These are phyloP conservation scores for Hypomyces perniciosus DNA, from an alignment of 2,329 filamentous ascomycete genomes.

Conservation along the genomic window DNA sequence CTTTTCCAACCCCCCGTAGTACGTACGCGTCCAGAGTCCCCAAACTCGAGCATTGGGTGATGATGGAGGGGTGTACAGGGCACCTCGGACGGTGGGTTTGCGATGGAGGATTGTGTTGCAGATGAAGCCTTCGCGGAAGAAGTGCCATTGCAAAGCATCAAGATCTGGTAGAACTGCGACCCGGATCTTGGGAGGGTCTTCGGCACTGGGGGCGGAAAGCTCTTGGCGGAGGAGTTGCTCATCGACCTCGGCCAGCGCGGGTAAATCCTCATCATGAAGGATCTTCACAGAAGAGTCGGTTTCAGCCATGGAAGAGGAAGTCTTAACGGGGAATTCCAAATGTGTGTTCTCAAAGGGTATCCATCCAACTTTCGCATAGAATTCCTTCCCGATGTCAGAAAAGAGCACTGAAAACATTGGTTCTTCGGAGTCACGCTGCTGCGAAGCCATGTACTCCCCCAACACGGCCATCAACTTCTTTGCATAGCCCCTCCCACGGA, in stretches of 20 bases:
- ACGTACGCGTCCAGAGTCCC: slow-evolving; percentile 67
- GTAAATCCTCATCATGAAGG: slow-evolving; percentile 56
- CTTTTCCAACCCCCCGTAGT: slow-evolving; percentile 49
- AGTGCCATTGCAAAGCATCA: slow-evolving; percentile 51
- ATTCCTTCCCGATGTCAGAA: slow-evolving; percentile 79
- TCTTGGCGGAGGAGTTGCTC: slow-evolving; percentile 53
- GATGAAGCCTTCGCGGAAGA: slow-evolving; percentile 72
- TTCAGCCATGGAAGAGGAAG: slow-evolving; percentile 22
- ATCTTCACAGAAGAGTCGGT: slow-evolving; percentile 26
- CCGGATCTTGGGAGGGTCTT: slow-evolving; percentile 23
- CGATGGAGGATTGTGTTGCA: slow-evolving; percentile 53
- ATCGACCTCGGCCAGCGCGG: slow-evolving; percentile 57
- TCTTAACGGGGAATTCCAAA: slow-evolving; percentile 47
- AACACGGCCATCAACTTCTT: slow-evolving; percentile 67
- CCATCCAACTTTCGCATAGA: slow-evolving; percentile 77
- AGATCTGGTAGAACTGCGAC: slow-evolving; percentile 28
- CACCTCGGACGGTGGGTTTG: slow-evolving; percentile 61
- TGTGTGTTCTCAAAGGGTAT: slow-evolving; percentile 66
- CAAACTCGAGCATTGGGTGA: slow-evolving; percentile 55
- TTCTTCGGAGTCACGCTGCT: slow-evolving; percentile 25
- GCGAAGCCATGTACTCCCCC: slow-evolving; percentile 33
- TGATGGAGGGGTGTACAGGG: slow-evolving; percentile 49
- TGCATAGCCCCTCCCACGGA: slow-evolving; percentile 70
- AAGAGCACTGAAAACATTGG: slow-evolving; percentile 70
- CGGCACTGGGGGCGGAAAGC: slow-evolving; percentile 31